Conservation (phyloP, 306 rosid genomes). For the Citrullus mucosospermus region DNA sequence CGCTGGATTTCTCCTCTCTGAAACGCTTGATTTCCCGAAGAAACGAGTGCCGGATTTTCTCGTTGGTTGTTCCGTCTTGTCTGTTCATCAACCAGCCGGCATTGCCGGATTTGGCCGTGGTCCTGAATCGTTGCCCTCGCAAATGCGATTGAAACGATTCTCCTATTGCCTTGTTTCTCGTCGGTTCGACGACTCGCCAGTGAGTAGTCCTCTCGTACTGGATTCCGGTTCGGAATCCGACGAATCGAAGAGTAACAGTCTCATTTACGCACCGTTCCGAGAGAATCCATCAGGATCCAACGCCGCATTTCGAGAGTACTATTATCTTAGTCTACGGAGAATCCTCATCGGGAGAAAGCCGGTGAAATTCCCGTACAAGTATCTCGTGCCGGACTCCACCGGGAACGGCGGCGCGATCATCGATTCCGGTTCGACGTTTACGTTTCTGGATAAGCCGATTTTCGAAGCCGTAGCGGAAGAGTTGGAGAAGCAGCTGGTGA, state of each 20-base stretch:
- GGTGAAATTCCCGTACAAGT: conserved; percentile 42
- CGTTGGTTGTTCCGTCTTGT: conserved; percentile 58
- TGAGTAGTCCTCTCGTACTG: conserved; percentile 46
- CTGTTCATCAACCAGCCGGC: conserved; percentile 49
- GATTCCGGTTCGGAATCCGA: not conserved
- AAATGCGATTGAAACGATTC: conserved; percentile 56
- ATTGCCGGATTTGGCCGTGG: conserved; percentile 78
- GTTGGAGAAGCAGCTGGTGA: conserved; percentile 37
- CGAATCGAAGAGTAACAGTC: conserved; percentile 6
- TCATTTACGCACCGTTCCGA: conserved; percentile 52
- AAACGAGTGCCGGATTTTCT: conserved; percentile 22
- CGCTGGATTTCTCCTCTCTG: conserved; percentile 18
- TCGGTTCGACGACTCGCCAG: conserved; percentile 33
- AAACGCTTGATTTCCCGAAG: not conserved
- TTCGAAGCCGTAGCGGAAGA: conserved; percentile 28
- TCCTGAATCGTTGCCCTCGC: conserved; percentile 13
- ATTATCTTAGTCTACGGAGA: conserved; percentile 40
- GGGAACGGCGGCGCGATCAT: conserved; percentile 68
- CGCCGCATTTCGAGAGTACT: conserved; percentile 33
- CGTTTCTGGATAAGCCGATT: conserved; percentile 48
- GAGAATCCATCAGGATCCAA: conserved; percentile 19
- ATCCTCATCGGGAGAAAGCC: conserved; percentile 30
- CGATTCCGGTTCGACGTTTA: conserved; percentile 63
- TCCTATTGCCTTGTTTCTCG: conserved; percentile 49
- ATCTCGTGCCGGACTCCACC: conserved; percentile 22